Base-by-base conservation (phyloP, 768 basidiomycete species). In the Phlegmacium glaucopus region DNA sequence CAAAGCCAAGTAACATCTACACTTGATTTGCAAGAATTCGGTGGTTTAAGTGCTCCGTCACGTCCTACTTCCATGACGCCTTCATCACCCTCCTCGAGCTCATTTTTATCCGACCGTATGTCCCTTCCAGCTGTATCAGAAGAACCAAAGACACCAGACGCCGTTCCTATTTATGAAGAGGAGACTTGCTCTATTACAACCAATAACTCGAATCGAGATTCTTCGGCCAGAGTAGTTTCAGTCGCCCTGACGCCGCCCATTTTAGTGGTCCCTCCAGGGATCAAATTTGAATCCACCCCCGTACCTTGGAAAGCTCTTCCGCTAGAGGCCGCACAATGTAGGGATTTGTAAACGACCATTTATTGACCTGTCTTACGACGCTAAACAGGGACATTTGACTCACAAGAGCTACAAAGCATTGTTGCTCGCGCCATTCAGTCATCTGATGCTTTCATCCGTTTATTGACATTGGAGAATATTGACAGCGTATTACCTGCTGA, bases 391-490 rank as follows among this genome's bases (percentile, higher is more conserved):
- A 77, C 85, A 60, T 68, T 89, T 66, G 78, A 80, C 61, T 61
- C 77, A 58, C 52, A 69, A 57, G 67, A 87, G 51, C 75, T 90
- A 26, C 88, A 89, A 58, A 72, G 77, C 17, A 77, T 88, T 49
- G 87, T 88, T 15, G 83, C 86, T 26, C 73, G 78, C 6, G 84
- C 85, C 4, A 87, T 90, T 53, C 78, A 84, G 11, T 69, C 77
- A 15, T 85, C 85, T 9, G 83, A 85, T 49, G 82, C 83, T 3
- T 86, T 82, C 55, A 78, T 90, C 42, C 85, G 87, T 4, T 70
- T 90, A 9, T 72, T 90, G 16, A 77, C 85, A 10, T 53, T 78
- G 11, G 77, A 85, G 11, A 76, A 77, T 12, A 69, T 87, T 47
- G 85, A 88, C 50, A 70, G 62, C 18, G 73, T 72, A 50, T 69